Base-by-base conservation (phyloP, 2,329 filamentous ascomycete genomes). In the Colletotrichum shisoi region DNA sequence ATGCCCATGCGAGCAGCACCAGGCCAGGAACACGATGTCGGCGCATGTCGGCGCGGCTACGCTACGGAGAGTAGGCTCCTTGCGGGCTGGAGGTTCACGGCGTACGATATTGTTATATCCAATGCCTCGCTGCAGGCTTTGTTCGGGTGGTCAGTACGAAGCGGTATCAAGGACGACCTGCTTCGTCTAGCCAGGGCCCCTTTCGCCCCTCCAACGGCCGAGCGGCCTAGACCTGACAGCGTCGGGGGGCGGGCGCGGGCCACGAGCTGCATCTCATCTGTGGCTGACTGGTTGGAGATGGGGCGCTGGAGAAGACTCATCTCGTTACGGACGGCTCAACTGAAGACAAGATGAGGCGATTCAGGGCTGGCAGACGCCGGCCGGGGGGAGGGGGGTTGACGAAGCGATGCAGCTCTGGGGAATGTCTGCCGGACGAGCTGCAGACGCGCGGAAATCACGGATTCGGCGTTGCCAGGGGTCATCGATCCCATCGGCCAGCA, bases 111-210 rank as follows among this genome's bases (percentile, higher is more conserved):
- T 31, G 27, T 8, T 31, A 64, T 59, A 54, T 59, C 57, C 37
- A 39, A 58, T 51, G 56, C 44, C 27, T 60, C 46, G 49, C 65
- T 51, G 7, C 27, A 31, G 27, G 27, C 27, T 31, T 31, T 31
- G 27, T 34, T 68, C 65, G 60, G 54, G 65, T 59, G 40, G 62
- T 48, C 54, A 52, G 65, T 56, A 68, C 54, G 60, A 56, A 46
- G 44, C 31, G 54, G 37, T 56, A 64, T 59, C 51, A 27, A n/a
- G 45, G 54, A 40, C 9, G 46, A 40, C 44, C 37, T 17, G 64
- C 27, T 5, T 24, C 31, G 11, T 24, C n/a, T 46, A 31, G 7
- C 7, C 27, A 31, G 7, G 39, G 13, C 21, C 31, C 31, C 11
- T 39, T 19, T 31, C 27, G 27, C 27, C 40, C 40, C 31, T 21